Percentiles rank a stretch among this genome's conserved stretches.
Evolutionary conservation across 768 basidiomycete species (phyloP).

Genomic region (Hygrophoropsis aurantiaca): DNA sequence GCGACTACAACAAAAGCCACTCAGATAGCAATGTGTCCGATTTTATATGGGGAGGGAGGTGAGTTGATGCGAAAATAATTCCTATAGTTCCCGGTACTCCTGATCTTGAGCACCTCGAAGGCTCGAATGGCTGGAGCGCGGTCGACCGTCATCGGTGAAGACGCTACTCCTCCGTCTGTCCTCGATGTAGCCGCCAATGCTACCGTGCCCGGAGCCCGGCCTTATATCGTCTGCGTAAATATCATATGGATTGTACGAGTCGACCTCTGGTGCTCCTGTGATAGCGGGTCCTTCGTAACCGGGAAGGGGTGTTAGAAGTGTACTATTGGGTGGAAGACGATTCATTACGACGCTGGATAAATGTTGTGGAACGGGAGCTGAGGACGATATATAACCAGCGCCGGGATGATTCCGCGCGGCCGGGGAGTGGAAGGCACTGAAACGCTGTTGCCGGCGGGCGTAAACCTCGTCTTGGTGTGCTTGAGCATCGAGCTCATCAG

Average conservation of each 20-base stretch:
- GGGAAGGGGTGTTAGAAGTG: conserved; percentile 68
- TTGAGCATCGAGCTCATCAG: conserved; percentile 8
- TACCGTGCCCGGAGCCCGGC: conserved; percentile 41
- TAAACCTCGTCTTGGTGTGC: conserved; percentile 17
- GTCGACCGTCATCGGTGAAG: conserved; percentile 11
- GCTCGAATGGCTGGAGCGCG: conserved; percentile 17
- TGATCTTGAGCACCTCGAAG: conserved; percentile 8
- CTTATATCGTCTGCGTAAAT: conserved; percentile 39
- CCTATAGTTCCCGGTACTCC: conserved; percentile 7
- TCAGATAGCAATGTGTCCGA: no score
- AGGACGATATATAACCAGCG: conserved; percentile 15
- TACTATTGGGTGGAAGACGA: conserved; percentile 63
- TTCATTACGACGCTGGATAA: conserved; percentile 19
- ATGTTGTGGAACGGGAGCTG: conserved; percentile 24
- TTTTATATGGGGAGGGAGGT: no score
- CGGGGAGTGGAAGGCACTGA: conserved; percentile 16
- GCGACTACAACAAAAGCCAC: not conserved
- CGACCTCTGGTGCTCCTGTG: conserved; percentile 10
- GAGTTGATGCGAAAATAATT: no score
- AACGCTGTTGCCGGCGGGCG: conserved; percentile 27
- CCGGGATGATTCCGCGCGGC: conserved; percentile 11
- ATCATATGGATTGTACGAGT: conserved; percentile 30
- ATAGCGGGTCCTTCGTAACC: conserved; percentile 51
- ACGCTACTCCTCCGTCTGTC: conserved; percentile 16
- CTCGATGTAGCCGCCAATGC: conserved; percentile 16